Percentiles rank a stretch among this genome's conserved stretches.
These are phyloP conservation scores for Wallacemonas rigidus DNA, from an alignment of 208 protist species.

Conservation along the genomic window DNA sequence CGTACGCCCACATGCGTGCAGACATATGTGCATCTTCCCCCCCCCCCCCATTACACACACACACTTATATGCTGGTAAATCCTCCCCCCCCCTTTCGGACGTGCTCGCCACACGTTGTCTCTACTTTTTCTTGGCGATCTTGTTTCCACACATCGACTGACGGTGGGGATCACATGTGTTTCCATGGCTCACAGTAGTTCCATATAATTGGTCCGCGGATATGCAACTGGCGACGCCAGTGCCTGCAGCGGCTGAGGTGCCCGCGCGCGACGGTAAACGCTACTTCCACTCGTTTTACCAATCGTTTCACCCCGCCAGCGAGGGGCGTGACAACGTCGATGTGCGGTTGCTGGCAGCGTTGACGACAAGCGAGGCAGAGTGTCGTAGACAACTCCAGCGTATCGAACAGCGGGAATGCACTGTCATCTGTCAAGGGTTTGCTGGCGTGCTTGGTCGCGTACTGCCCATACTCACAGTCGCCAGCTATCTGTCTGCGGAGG, in stretches of 20 bases:
- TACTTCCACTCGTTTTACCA: slow-evolving; percentile 53
- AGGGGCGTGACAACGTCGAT: slow-evolving; percentile 13
- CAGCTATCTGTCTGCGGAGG: slow-evolving; percentile 22
- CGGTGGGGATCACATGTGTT: too few relatives aligned
- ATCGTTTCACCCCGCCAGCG: slow-evolving; percentile 29
- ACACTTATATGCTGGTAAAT: too few relatives aligned
- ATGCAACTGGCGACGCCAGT: neutral
- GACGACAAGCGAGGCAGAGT: neutral
- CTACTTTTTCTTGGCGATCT: too few relatives aligned
- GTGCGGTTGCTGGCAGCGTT: neutral
- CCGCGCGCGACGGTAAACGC: neutral
- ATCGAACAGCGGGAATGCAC: slow-evolving; percentile 31
- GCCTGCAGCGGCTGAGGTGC: neutral
- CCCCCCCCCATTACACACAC: too few relatives aligned
- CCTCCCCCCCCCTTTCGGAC: too few relatives aligned
- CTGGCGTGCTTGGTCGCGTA: slow-evolving; percentile 20
- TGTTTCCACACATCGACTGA: too few relatives aligned
- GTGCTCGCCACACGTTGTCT: too few relatives aligned
- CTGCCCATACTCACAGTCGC: slow-evolving; percentile 18
- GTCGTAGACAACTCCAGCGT: slow-evolving; percentile 11
- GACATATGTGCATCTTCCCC: too few relatives aligned
- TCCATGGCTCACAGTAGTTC: too few relatives aligned
- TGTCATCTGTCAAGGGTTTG: slow-evolving; percentile 30
- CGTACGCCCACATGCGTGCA: too few relatives aligned
- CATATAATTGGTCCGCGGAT: neutral